Base-by-base conservation (phyloP, 495 filamentous ascomycete species). In the Cenococcum geophilum region DNA sequence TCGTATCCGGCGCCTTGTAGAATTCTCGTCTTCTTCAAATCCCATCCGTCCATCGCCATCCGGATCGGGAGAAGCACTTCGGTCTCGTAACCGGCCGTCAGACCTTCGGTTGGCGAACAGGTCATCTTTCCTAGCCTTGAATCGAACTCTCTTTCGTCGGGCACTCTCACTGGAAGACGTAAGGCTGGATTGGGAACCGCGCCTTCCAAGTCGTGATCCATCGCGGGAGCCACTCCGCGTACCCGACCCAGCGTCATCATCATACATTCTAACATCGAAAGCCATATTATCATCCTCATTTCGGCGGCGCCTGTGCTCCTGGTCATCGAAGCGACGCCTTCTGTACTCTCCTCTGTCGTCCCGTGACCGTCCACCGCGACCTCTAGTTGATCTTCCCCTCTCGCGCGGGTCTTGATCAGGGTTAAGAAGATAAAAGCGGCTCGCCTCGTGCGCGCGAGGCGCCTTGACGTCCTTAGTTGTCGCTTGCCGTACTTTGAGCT, bases 401-500 rank as follows among this genome's bases (percentile, higher is more conserved):
- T 95, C 89, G 45, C 86, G 82, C 1, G 89, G 91, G 68, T 96
- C 91, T 68, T 91, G 84, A 63, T 95, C 86, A 0, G 91, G 91
- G 66, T 98, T 86, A 68, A 93, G 80, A 9, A 96, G 82, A 70
- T 97, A 98, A 74, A 91, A 97, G 16, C 90, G 79, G 72, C 93
- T 97, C 35, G 86, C 79, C 55, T 89, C 83, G 14, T 88, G 78
- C 0, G 93, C 91, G 40, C 87, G 84, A 16, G 80, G 75, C 55
- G 82, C 80, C 74, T 98, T 98, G 65, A 79, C 85, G 71, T 98
- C 93, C 5, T 80, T 76, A n/a, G 76, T 76, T 4, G 87, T 79
- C 10, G 92, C 88, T 37, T 86, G 81, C 57, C 93, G 83, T 14
- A 96, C 79, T 60, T 84, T 80, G 0, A 98, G 76, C 21, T 77